phyloP scores from a whole-genome alignment of 2,329 filamentous ascomycete genomes.

The Aspergillus aculeatus region DNA sequence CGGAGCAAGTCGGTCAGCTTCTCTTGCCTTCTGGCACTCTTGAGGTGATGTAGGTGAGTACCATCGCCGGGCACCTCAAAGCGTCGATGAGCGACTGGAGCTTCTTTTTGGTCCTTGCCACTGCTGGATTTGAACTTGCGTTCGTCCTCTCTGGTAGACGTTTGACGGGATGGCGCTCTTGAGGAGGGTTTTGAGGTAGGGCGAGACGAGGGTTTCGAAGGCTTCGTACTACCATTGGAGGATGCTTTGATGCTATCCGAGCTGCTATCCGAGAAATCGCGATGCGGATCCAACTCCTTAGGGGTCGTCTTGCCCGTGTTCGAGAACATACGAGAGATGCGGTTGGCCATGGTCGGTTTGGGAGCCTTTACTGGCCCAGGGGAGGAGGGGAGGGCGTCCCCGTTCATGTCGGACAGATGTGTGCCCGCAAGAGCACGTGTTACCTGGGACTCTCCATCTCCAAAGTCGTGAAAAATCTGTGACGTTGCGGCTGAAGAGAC shows the following conservation, averaged over 20 bases:
- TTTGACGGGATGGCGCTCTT: conserved; percentile 35
- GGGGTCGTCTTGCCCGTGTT: conserved; percentile 38
- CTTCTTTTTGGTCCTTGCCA: conserved; percentile 38
- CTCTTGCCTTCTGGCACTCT: conserved; percentile 87
- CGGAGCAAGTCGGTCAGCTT: conserved; percentile 92
- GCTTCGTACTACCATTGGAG: conserved; percentile 33
- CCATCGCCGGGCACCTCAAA: conserved; percentile 64
- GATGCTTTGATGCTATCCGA: conserved; percentile 35
- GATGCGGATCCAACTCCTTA: conserved; percentile 33
- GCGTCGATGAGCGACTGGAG: conserved; percentile 39
- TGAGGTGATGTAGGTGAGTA: conserved; percentile 82
- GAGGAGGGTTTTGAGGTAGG: conserved; percentile 32
- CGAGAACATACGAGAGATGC: conserved; percentile 49
- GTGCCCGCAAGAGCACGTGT: conserved; percentile 46
- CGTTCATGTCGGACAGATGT: conserved; percentile 39
- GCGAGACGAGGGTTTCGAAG: conserved; percentile 19
- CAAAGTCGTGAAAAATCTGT: conserved; percentile 39
- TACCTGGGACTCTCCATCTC: conserved; percentile 43
- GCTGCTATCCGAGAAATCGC: conserved; percentile 40
- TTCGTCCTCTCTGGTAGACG: conserved; percentile 34
- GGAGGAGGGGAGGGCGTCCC: conserved; percentile 32
- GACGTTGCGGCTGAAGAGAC: conserved; percentile 44
- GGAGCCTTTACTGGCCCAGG: conserved; percentile 32
- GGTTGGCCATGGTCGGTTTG: conserved; percentile 45
- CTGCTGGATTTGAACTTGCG: conserved; percentile 22